Conservation (phyloP, 208 protist genomes). For the Trypanosoma cruzi region DNA sequence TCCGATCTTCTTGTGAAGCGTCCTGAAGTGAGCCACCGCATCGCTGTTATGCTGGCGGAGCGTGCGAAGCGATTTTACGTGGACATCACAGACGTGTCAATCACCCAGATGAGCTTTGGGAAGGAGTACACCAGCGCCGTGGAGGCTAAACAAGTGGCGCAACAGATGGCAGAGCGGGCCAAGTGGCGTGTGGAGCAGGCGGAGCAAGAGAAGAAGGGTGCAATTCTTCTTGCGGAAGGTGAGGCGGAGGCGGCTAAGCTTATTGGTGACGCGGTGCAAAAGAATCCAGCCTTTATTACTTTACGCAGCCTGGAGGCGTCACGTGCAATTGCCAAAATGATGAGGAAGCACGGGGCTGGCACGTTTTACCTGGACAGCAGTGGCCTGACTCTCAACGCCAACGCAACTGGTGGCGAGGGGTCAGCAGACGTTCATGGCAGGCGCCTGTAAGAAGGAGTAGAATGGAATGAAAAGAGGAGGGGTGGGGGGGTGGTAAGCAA, state of each 20-base stretch:
- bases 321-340: constrained; percentile 85
- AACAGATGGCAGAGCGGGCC: constrained; percentile 96
- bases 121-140: constrained; percentile 96
- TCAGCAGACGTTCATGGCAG: constrained; percentile 24
- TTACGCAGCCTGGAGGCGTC: constrained; percentile 94
- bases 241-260: constrained; percentile 92
- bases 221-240: constrained; percentile 93
- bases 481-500: neutral
- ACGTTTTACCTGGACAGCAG: constrained; percentile 86
- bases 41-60: constrained; percentile 92
- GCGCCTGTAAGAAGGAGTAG: constrained; percentile 4
- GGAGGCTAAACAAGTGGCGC: constrained; percentile 96
- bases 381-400: constrained; percentile 73
- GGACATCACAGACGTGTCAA: constrained; percentile 98
- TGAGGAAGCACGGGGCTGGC: constrained; percentile 71
- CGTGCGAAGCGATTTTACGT: constrained; percentile 97
- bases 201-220: constrained; percentile 93
- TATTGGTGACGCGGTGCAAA: constrained; percentile 88
- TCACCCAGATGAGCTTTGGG: constrained; percentile 97
- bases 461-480: constrained; percentile 1
- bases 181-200: constrained; percentile 96
- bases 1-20: constrained; percentile 97
- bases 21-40: constrained; percentile 93
- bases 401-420: constrained; percentile 27
- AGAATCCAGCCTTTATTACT: constrained; percentile 92